These are phyloP conservation scores for Camelina laxa DNA, from an alignment of 345 rosid genomes.

Conservation along the genomic window DNA sequence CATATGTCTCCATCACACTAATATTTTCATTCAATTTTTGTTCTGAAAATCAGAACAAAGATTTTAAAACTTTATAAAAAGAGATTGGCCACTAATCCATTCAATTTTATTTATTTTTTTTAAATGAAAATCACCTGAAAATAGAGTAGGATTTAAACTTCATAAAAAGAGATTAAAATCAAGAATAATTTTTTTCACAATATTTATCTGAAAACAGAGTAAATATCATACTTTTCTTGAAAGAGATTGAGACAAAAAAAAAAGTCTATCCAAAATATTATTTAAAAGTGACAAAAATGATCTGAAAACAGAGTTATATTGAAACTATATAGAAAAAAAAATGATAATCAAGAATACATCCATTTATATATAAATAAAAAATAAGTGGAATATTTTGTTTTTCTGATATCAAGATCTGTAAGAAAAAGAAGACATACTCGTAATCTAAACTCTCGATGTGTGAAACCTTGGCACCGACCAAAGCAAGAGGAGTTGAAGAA, in stretches of 20 bases:
- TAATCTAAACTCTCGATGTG: conserved; percentile 92
- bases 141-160: conserved; percentile 7
- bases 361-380: background rate
- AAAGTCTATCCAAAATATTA: background rate
- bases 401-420: background rate
- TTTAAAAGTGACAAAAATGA: no score
- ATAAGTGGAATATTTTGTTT: background rate
- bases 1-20: conserved; percentile 24
- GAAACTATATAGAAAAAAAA: no score
- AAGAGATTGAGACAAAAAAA: background rate
- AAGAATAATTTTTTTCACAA: background rate
- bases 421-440: conserved; percentile 57
- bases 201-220: background rate
- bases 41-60: background rate
- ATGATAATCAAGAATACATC: background rate
- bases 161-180: background rate
- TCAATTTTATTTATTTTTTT: background rate
- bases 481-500: conserved; percentile 79
- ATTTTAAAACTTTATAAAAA: background rate
- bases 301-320: background rate
- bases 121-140: background rate
- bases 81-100: background rate
- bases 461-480: conserved; percentile 87
- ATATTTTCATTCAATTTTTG: background rate
- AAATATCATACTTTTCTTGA: background rate